Evolutionary conservation across 2,329 filamentous ascomycete genomes (phyloP), one percentile per base, ranked within the genome.

Genomic region (Sclerotiophoma versabilis): DNA sequence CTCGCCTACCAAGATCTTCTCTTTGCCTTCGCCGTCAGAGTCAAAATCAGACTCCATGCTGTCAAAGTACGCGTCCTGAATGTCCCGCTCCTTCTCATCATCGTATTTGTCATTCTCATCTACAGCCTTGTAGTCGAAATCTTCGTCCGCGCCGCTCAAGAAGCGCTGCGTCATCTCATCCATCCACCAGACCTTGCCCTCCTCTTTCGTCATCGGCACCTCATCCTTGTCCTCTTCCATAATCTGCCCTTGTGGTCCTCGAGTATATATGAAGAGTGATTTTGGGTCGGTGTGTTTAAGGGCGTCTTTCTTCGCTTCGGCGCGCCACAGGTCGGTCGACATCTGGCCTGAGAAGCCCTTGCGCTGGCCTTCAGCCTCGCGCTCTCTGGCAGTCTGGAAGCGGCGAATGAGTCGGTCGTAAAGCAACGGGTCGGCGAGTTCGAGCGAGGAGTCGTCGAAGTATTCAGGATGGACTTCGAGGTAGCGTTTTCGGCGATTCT

Each of bases 271-370:
- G 59, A 81, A 78, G 57, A 78, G 79, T 38, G 76, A 76, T 51
- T 80, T 77, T 19, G 80, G 77, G 65, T 83, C 77, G 0, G 83
- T 81, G 59, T 84, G 74, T n/a, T 77, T 75, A 17, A 90, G 75
- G 9, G 84, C 86, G 44, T 81, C 84, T 59, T 93, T 81, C 68
- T 90, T 90, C 11, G 88, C 88, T 72, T 96, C 91, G 14, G 89
- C 88, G 23, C 91, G 86, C 55, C 87, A 77, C 6, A 96, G 79
- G 60, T 93, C 91, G 1, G 90, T 87, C 70, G 96, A 89, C 5
- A 96, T 82, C 11, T 89, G 83, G 20, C 90, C 89, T 0, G 89
- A 89, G 72, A 92, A 95, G 10, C 92, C 92, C 70, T 92, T 92
- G 8, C 80, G 77, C 36, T 85, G 85, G 8, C 87, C 89, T 64